phyloP scores from a whole-genome alignment of 2,329 filamentous ascomycete genomes.

The Juglanconis sp. region DNA sequence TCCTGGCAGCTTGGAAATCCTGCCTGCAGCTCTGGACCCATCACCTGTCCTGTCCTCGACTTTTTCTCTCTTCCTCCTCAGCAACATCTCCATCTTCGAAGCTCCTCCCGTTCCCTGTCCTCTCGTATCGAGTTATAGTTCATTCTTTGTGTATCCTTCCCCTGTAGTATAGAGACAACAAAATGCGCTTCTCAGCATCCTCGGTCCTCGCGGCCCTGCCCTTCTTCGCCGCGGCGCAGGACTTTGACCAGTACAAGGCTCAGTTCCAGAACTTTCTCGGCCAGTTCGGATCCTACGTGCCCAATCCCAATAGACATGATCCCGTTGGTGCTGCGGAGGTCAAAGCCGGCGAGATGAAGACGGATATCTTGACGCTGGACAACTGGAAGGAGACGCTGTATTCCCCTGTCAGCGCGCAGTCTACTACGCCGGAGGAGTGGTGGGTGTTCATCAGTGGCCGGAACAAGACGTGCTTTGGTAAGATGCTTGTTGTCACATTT shows the following conservation, averaged over 20 bases:
- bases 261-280: constrained; percentile 64
- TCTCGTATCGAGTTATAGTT: background rate
- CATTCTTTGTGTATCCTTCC: background rate
- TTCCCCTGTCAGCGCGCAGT: constrained; percentile 55
- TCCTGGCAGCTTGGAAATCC: constrained; percentile 4
- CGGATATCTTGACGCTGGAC: constrained; percentile 60
- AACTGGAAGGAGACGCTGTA: constrained; percentile 71
- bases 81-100: background rate
- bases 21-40: constrained; percentile 1
- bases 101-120: constrained; percentile 8
- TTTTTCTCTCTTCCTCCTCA: constrained; percentile 1
- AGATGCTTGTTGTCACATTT: constrained; percentile 22
- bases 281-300: constrained; percentile 52
- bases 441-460: constrained; percentile 71
- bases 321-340: constrained; percentile 44
- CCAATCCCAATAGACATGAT: constrained; percentile 31
- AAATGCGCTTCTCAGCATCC: constrained; percentile 57
- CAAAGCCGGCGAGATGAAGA: constrained; percentile 47
- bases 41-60: constrained; percentile 6
- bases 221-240: constrained; percentile 50
- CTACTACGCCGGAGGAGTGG: constrained; percentile 69
- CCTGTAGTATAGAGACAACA: constrained; percentile 20
- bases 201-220: constrained; percentile 53
- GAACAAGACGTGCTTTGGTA: constrained; percentile 74
- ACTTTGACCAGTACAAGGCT: constrained; percentile 56